phyloP scores from a whole-genome alignment of 2,329 filamentous ascomycete species.

The Colletotrichum aenigma region DNA sequence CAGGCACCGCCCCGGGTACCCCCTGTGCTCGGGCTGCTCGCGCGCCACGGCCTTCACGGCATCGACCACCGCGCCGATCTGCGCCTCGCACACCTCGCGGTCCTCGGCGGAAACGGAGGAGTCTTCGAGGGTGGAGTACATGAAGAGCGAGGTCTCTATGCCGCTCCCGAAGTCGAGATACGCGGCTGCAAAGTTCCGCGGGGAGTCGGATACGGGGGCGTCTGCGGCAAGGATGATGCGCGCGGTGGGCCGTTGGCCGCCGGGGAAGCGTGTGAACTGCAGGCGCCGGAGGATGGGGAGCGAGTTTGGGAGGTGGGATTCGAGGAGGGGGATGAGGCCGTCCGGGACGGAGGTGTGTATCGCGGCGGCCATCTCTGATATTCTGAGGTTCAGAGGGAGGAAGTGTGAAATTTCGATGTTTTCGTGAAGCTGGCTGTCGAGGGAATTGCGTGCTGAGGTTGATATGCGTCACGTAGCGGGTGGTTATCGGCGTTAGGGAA shows the following conservation, averaged over 20 bases:
- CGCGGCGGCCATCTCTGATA: background rate
- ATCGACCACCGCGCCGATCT: constrained; percentile 35
- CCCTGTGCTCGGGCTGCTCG: constrained; percentile 22
- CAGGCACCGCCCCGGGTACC: constrained; percentile 36
- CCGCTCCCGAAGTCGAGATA: constrained; percentile 65
- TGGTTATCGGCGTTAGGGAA: background rate
- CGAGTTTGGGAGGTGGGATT: constrained; percentile 58
- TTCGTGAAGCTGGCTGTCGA: background rate
- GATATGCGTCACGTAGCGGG: background rate
- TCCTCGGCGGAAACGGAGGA: constrained; percentile 8
- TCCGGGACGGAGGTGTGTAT: constrained; percentile 34
- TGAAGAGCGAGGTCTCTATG: constrained; percentile 69
- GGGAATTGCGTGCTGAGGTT: background rate
- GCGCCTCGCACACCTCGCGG: constrained; percentile 30
- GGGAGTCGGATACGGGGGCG: background rate
- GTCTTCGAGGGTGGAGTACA: constrained; percentile 60
- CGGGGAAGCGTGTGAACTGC: constrained; percentile 55
- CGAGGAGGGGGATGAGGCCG: constrained; percentile 51
- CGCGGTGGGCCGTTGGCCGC: constrained; percentile 44
- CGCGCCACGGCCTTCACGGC: constrained; percentile 31
- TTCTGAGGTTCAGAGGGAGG: background rate
- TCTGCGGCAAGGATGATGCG: constrained; percentile 45
- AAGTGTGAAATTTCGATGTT: background rate
- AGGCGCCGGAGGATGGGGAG: constrained; percentile 67
- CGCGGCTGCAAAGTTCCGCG: constrained; percentile 53